Base-by-base conservation (phyloP, 2,329 filamentous ascomycete species). In the Pseudophaeomoniella oleicola region DNA sequence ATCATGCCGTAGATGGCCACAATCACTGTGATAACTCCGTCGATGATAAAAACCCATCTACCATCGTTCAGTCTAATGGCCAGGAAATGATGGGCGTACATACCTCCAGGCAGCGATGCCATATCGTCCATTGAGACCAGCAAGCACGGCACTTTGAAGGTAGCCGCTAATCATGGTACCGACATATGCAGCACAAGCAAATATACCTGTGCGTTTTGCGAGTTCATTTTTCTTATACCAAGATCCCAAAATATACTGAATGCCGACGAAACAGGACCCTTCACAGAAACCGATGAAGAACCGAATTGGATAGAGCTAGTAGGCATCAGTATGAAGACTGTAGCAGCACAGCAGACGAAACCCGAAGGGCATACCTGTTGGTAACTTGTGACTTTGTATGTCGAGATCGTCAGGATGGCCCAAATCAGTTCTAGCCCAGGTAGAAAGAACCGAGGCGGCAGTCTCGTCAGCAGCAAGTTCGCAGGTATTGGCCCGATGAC, bases 401-500 rank as follows among this genome's bases (percentile, higher is more conserved):
- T 35, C 17, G 10, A 10, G 22, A 35, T 35, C 11, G 33, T 35
- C 33, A 35, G 13, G 14, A 35, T 16, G 11, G n/a, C 33, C 33
- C 33, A 35, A 5, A 35, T 9, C 33, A 35, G n/a, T 19, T 35
- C 33, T 11, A 35, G 12, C 11, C 33, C 33, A 0, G 61, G 53
- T 10, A 67, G 56, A 48, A 63, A 64, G 41, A 52, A 57, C 19
- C 60, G 53, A 3, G 63, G 63, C 0, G 56, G 58, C 0, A 67
- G 42, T 11, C 62, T 42, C 5, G 62, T 66, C 40, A 67, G 54
- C 40, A 66, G 45, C 16, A 69, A 43, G 39, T 66, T 67, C 32
- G 58, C 48, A 15, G 63, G 56, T 2, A 62, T 50, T 5, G 58
- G 59, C 12, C 63, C 63, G 16, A 69, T 48, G 18, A 67, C 60